phyloP scores from a whole-genome alignment of 352 stramenopile genomes.

The Globisporangium cystogenes region DNA sequence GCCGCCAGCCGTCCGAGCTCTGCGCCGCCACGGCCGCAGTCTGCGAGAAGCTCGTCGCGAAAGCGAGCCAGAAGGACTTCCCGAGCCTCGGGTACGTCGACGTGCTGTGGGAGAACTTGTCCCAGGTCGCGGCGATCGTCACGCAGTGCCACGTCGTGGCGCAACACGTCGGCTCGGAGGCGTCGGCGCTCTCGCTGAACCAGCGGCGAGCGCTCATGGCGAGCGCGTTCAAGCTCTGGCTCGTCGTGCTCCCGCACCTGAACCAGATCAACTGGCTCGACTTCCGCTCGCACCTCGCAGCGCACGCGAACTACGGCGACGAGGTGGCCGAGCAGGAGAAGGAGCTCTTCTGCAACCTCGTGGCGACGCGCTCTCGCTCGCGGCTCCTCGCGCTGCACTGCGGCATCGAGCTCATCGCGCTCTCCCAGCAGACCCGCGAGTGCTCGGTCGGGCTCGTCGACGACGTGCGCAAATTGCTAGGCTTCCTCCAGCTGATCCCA shows the following conservation, averaged over 20 bases:
- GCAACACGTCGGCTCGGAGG: conserved; percentile 16
- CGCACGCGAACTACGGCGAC: conserved; percentile 43
- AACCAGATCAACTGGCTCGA: conserved; percentile 58
- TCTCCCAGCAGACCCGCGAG: conserved; percentile 25
- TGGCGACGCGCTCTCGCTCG: conserved; percentile 25
- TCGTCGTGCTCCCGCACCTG: conserved; percentile 44
- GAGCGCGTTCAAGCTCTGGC: conserved; percentile 61
- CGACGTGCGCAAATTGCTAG: conserved; percentile 23
- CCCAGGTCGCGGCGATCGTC: conserved; percentile 62
- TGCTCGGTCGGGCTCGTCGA: conserved; percentile 17
- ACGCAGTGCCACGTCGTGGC: conserved; percentile 28
- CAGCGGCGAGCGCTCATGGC: conserved; percentile 35
- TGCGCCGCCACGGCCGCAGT: conserved; percentile 33
- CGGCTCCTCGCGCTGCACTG: conserved; percentile 42
- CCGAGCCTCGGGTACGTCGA: conserved; percentile 22
- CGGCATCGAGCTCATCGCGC: conserved; percentile 21
- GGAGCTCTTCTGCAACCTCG: conserved; percentile 53
- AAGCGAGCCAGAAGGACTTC: conserved; percentile 17
- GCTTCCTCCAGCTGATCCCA: conserved; percentile 25
- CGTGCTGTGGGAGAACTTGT: conserved; percentile 74
- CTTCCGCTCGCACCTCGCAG: conserved; percentile 33
- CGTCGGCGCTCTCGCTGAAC: conserved; percentile 23
- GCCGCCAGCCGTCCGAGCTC: conserved; percentile 31
- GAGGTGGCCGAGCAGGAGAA: conserved; percentile 45
- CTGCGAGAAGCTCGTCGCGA: conserved; percentile 32